Conservation (phyloP, 352 stramenopile genomes). For the Phytophthora pistaciae region DNA sequence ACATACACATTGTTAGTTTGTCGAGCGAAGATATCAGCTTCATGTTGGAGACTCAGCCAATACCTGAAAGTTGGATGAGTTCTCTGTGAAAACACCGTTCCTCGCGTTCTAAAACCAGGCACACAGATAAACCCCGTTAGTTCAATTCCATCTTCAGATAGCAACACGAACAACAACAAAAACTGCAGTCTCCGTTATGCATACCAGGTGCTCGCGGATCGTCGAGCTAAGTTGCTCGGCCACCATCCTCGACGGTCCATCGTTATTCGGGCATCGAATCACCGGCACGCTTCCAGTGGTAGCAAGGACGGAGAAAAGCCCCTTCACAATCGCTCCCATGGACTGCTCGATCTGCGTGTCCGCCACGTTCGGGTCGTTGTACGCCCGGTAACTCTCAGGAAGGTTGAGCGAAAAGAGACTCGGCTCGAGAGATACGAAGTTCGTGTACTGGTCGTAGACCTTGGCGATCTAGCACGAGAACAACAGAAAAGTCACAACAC, state of each 20-base stretch:
- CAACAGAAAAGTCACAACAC: conserved; percentile 1
- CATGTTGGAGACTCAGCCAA: neutral
- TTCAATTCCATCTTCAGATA: neutral
- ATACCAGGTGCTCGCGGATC: conserved; percentile 81
- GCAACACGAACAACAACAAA: neutral
- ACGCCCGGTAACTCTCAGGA: conserved; percentile 92
- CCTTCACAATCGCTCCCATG: conserved; percentile 74
- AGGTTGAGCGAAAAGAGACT: conserved; percentile 96
- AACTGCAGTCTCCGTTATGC: neutral
- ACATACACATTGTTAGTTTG: neutral
- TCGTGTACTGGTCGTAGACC: conserved; percentile 97
- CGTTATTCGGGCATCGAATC: conserved; percentile 94
- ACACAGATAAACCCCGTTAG: neutral
- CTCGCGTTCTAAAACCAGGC: conserved; percentile 48
- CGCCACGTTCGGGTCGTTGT: conserved; percentile 91
- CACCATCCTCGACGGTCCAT: conserved; percentile 97
- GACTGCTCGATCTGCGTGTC: conserved; percentile 86
- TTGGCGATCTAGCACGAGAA: conserved; percentile 85
- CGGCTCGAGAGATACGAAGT: conserved; percentile 97
- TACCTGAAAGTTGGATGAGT: conserved; percentile 74
- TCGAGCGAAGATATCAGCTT: neutral
- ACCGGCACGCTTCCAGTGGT: conserved; percentile 95
- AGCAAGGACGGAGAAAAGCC: conserved; percentile 95
- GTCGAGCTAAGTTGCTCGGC: conserved; percentile 92
- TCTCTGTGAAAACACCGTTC: conserved; percentile 77